phyloP scores from a whole-genome alignment of 2,329 filamentous ascomycete species.

The Colletotrichum noveboracense region DNA sequence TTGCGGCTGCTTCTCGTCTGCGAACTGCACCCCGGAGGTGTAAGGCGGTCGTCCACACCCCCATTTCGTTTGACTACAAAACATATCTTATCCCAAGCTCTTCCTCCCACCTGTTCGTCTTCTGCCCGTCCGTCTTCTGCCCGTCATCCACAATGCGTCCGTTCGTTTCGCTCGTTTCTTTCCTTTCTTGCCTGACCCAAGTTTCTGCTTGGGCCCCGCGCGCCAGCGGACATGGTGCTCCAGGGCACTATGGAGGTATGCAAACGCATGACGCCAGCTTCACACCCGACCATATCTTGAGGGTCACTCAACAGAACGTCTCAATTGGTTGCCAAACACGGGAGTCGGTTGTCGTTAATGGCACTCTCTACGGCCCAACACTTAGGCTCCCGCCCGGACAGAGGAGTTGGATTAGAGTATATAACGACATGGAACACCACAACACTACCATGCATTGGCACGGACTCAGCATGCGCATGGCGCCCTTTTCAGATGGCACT shows the following conservation, averaged over 20 bases:
- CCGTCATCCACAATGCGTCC: not conserved
- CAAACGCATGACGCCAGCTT: conserved; percentile 5
- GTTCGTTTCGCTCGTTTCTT: not conserved
- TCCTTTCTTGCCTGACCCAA: not conserved
- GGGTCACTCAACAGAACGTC: conserved; percentile 35
- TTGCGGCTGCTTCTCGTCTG: not conserved
- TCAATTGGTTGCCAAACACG: conserved; percentile 51
- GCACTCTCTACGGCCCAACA: conserved; percentile 55
- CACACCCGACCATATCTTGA: not conserved
- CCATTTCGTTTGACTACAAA: not conserved
- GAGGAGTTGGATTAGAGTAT: conserved; percentile 62
- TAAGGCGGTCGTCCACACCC: not conserved
- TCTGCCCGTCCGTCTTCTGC: not conserved
- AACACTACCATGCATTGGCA: conserved; percentile 73
- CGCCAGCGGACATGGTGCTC: not conserved
- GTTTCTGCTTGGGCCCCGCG: conserved; percentile 5
- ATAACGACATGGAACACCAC: conserved; percentile 56
- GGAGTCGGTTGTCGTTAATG: conserved; percentile 56
- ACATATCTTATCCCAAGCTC: not conserved
- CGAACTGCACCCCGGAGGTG: not conserved
- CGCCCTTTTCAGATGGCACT: conserved; percentile 69
- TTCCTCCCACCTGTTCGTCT: not conserved
- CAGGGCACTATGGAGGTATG: conserved; percentile 13
- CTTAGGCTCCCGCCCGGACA: conserved; percentile 51
- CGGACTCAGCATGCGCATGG: conserved; percentile 62